Evolutionary conservation across 257 asterid species (phyloP).

Genomic region (Forsythia suspensa): DNA sequence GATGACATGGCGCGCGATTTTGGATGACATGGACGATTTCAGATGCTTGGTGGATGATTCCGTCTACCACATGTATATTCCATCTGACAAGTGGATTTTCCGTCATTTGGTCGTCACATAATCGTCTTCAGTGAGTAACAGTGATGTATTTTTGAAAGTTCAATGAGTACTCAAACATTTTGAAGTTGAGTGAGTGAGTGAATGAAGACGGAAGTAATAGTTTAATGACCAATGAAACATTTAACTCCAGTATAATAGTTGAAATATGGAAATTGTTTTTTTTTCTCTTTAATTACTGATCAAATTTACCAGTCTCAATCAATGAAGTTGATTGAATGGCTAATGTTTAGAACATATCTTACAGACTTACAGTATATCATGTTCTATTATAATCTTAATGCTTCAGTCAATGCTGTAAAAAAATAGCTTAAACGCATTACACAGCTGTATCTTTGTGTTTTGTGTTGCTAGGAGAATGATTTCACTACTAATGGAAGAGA

Average conservation of each 20-base stretch:
- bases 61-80: too few species aligned
- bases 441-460: not conserved
- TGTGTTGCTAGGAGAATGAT: not conserved
- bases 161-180: too few species aligned
- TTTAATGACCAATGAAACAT: too few species aligned
- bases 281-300: not conserved
- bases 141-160: too few species aligned
- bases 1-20: too few species aligned
- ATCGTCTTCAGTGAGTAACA: too few species aligned
- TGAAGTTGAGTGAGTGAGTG: too few species aligned
- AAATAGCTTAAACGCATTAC: not conserved
- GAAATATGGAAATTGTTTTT: not conserved
- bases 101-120: too few species aligned
- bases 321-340: not conserved
- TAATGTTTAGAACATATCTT: not conserved
- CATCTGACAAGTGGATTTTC: too few species aligned
- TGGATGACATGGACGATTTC: too few species aligned
- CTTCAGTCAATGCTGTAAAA: not conserved
- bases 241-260: not conserved
- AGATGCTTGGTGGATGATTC: too few species aligned
- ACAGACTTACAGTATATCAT: not conserved
- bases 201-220: too few species aligned
- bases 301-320: not conserved
- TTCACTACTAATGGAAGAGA: not conserved
- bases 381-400: not conserved